phyloP scores from a whole-genome alignment of 2,329 filamentous ascomycete species.

The Fusarium compactum region DNA sequence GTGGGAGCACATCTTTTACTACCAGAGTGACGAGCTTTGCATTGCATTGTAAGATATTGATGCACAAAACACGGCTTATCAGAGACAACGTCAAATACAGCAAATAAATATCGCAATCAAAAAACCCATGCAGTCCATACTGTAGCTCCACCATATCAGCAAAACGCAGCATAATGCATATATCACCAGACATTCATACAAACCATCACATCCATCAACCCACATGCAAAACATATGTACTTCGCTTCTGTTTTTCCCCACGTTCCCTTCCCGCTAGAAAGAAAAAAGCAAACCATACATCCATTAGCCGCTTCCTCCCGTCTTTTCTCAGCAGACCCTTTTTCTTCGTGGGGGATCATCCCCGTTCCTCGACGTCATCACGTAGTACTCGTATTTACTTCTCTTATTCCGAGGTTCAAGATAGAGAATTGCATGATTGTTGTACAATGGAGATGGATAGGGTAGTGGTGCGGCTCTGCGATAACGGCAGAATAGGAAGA shows the following conservation, averaged over 20 bases:
- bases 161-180: background rate
- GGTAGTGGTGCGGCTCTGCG: constrained; percentile 13
- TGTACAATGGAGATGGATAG: background rate
- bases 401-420: background rate
- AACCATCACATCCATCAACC: background rate
- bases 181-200: constrained; percentile 9
- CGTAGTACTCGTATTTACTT: background rate
- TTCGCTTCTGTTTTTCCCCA: constrained; percentile 8
- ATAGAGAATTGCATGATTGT: background rate
- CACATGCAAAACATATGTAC: constrained; percentile 31
- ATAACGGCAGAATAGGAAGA: background rate
- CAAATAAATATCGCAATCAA: background rate
- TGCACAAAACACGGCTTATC: background rate
- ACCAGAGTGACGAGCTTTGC: background rate
- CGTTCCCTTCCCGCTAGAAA: background rate
- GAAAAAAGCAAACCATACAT: background rate
- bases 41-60: background rate
- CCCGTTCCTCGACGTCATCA: constrained; percentile 21
- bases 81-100: background rate
- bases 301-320: constrained; percentile 26
- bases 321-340: constrained; percentile 9
- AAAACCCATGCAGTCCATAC: background rate
- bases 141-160: constrained; percentile 9
- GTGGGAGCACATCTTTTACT: constrained; percentile 4
- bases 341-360: constrained; percentile 29